phyloP scores from a whole-genome alignment of 768 basidiomycete species.

The Lyophyllum semitale region DNA sequence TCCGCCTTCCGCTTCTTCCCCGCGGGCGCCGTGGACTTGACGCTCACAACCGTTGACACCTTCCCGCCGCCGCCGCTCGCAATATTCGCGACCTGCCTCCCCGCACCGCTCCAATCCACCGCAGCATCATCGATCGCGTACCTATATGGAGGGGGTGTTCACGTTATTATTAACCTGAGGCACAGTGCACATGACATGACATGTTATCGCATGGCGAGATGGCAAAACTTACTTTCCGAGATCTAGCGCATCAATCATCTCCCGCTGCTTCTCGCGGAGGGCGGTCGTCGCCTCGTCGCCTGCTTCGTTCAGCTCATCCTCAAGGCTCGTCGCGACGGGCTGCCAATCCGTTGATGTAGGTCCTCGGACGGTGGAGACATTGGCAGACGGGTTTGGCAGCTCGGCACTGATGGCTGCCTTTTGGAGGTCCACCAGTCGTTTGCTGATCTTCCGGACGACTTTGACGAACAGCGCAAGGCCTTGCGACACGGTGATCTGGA shows the following conservation, averaged over 20 bases:
- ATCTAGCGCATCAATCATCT: constrained; percentile 88
- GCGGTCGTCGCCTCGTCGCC: constrained; percentile 72
- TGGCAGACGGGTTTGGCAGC: constrained; percentile 46
- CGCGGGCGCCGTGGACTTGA: constrained; percentile 49
- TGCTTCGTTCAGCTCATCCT: constrained; percentile 76
- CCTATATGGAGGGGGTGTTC: constrained; percentile 36
- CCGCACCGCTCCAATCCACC: constrained; percentile 76
- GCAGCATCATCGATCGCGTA: constrained; percentile 73
- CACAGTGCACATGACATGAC: no score
- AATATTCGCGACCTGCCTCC: constrained; percentile 65
- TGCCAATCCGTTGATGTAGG: constrained; percentile 35
- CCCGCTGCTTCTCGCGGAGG: constrained; percentile 75
- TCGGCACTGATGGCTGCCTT: constrained; percentile 73
- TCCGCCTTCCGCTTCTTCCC: constrained; percentile 65
- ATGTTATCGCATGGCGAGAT: neutral
- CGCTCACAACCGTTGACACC: constrained; percentile 70
- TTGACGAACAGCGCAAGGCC: constrained; percentile 90
- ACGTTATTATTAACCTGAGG: constrained; percentile 20
- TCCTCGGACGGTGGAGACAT: constrained; percentile 17
- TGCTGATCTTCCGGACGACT: constrained; percentile 81
- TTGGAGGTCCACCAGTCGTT: constrained; percentile 73
- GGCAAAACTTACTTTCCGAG: constrained; percentile 71
- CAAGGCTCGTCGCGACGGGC: constrained; percentile 47
- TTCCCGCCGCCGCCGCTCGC: constrained; percentile 36
- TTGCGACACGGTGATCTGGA: constrained; percentile 85